Conservation (phyloP, 106 monocot species). For the Apostasia ramifera region DNA sequence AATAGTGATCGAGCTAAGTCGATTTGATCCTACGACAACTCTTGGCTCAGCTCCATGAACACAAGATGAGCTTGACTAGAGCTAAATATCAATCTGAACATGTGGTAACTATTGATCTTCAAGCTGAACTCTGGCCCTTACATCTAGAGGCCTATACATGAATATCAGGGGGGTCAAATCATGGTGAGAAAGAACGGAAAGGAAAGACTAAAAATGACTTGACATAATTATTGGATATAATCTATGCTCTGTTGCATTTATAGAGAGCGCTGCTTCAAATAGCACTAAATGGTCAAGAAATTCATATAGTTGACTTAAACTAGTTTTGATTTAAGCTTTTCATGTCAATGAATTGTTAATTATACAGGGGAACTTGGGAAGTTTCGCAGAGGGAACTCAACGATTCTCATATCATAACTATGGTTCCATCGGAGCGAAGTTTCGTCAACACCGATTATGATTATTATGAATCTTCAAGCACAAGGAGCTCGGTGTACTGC, state of each 20-base stretch:
- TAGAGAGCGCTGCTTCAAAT: not conserved
- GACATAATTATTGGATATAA: too few relatives aligned
- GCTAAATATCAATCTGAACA: too few relatives aligned
- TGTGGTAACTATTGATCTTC: too few relatives aligned
- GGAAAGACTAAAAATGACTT: not conserved
- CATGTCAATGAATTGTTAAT: not conserved
- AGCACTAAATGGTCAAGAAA: not conserved
- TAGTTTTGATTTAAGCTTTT: not conserved
- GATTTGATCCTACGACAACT: too few relatives aligned
- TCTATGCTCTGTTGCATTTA: not conserved
- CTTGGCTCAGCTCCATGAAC: too few relatives aligned
- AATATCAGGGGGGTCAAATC: not conserved
- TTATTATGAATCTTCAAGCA: too few relatives aligned
- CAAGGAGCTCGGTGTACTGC: too few relatives aligned
- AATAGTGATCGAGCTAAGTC: too few relatives aligned
- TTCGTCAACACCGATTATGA: not conserved
- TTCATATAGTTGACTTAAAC: not conserved
- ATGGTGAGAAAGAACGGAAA: not conserved
- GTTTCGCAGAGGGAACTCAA: slow-evolving; percentile 3
- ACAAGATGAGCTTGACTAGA: too few relatives aligned
- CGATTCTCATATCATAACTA: not conserved
- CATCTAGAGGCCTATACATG: not conserved
- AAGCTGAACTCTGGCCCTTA: too few relatives aligned
- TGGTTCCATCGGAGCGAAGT: too few relatives aligned
- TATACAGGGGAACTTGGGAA: slow-evolving; percentile 10